Base-by-base conservation (phyloP, 176 grass and related monocot species). In the Oryza punctata region DNA sequence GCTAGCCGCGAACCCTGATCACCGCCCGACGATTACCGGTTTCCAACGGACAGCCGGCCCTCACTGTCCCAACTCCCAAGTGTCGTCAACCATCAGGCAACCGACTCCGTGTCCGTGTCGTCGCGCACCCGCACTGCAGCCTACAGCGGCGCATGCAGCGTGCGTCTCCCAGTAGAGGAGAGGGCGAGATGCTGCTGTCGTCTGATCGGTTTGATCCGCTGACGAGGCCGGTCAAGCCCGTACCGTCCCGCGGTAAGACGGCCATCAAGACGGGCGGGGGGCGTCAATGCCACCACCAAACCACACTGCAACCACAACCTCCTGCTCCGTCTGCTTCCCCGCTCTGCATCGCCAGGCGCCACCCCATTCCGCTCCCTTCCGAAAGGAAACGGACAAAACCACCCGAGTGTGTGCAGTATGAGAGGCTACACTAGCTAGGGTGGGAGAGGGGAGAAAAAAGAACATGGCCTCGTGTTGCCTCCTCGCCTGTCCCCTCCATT, bases 201-300 rank as follows among this genome's bases (percentile, higher is more conserved):
- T 8, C 6, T 57, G 52, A 57, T n/a, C 52, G 52, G 52, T n/a
- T 57, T 18, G 59, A 85, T 78, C 78, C 73, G 43, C 0, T 43
- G 65, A 69, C 6, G 77, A 85, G 78, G 86, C 61, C 79, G 74
- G 84, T 86, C 73, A 86, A 86, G 52, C 12, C 78, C 82, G 88
- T 81, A 81, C 57, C n/a, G n/a, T 11, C 57, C 21, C 77, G 75
- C 24, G 86, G 65, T 25, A 16, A 69, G 75, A 52, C 28, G n/a
- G 63, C 65, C 37, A 47, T 89, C 10, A 89, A 86, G 65, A 47
- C 65, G 7, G 10, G 64, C 40, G 40, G 40, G 7, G 4, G 10
- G 68, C 81, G 70, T 89, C 65, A 85, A 78, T 89, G 88, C 21
- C 59, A 79, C 21, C 59, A 79, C 77, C 37, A 3, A 65, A 43